Evolutionary conservation across 768 basidiomycete species (phyloP), one percentile per base, ranked within the genome.

Genomic region (Tulasnella sp.): DNA sequence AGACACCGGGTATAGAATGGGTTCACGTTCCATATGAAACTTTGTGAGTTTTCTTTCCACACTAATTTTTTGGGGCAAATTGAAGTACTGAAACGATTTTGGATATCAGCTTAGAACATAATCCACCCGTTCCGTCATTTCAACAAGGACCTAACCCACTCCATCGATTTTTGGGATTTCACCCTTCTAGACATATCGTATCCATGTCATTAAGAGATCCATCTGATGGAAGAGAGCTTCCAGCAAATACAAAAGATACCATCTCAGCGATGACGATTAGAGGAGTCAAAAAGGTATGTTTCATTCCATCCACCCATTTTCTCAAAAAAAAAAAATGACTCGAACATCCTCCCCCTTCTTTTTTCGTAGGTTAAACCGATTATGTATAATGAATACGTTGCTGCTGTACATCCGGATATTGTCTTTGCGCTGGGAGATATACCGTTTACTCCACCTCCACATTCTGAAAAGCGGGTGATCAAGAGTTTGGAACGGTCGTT

Each of bases 21-120:
- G 63, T 83, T 0, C 72, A 82, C 54, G 66, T 87, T 0, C 77
- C 85, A 0, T 88, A 87, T 59, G 86, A 89, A 65, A 73, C 78
- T 16, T 89, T 88, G 86, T 88, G 64, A 37, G 61, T 42, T 20
- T 46, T 37, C 22, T 28, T 44, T 54, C 12, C 9, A n/a, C 8
- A 10, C 3, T 45, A 31, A 45, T 49, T 29, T 16, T 22, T 19
- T 31, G 6, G 19, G 31, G 53, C 72, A 24, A 45, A 10, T 39
- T 2, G 27, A 24, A 25, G 8, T 16, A 28, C 22, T 44, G 12
- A 13, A 15, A 35, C 27, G 40, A 19, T 42, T 13, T 46, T 10
- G 44, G 10, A 9, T 3, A n/a, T 35, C 48, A 78, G 86, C 63
- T 61, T 89, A 37, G 83, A 87, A 56, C 74, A 73, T 37, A 66